Percentiles rank a stretch among this genome's conserved stretches.
These are phyloP conservation scores for Chimonanthus salicifolius DNA, from an alignment of 164 flowering plant species.

Conservation along the genomic window DNA sequence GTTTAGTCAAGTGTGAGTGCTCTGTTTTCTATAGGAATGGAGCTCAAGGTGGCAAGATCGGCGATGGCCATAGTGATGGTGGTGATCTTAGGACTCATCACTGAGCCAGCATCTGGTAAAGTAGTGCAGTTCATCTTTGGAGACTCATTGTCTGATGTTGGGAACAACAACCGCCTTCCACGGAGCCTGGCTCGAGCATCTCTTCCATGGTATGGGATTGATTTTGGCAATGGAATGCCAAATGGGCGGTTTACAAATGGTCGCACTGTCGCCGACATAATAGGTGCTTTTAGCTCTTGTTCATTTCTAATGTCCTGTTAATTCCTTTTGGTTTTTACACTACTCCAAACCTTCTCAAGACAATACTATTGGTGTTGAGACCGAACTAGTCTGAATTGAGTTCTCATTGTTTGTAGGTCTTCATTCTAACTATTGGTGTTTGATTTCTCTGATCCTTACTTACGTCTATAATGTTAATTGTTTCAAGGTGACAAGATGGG, in stretches of 20 bases:
- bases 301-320: neutral
- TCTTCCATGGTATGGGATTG: conserved; percentile 95
- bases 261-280: conserved; percentile 87
- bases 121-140: conserved; percentile 94
- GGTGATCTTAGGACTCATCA: conserved; percentile 22
- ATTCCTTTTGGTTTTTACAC: neutral
- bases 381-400: too few relatives aligned
- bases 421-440: neutral
- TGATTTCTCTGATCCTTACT: neutral
- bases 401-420: too few relatives aligned
- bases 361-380: too few relatives aligned
- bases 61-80: conserved; percentile 14
- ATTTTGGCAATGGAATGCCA: conserved; percentile 89
- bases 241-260: conserved; percentile 93
- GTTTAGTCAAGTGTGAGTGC: neutral
- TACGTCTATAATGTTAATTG: neutral
- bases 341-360: neutral
- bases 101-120: conserved; percentile 38
- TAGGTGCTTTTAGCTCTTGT: conserved; percentile 37
- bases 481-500: conserved; percentile 69
- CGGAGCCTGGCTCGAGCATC: conserved; percentile 71
- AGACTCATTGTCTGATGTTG: conserved; percentile 87
- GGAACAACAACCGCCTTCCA: conserved; percentile 58
- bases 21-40: neutral
- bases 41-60: neutral